These are phyloP conservation scores for Monilinia laxa DNA, from an alignment of 2,329 filamentous ascomycete species.

Conservation along the genomic window DNA sequence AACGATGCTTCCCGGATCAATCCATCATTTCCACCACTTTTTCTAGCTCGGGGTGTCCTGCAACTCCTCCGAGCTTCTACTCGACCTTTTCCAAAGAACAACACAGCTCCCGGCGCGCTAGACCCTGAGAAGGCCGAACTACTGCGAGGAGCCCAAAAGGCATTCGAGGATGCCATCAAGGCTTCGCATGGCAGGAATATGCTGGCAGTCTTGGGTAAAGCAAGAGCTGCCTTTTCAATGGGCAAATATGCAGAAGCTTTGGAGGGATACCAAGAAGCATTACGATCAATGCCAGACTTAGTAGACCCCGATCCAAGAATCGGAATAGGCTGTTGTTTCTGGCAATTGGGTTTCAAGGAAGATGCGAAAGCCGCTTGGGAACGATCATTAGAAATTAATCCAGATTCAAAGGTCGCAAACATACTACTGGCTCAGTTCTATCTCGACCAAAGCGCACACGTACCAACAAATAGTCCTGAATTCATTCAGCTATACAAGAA, in stretches of 20 bases:
- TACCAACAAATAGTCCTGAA: constrained; percentile 77
- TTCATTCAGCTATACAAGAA: constrained; percentile 86
- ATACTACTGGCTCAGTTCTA: constrained; percentile 89
- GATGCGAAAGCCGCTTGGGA: constrained; percentile 92
- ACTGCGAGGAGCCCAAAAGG: constrained; percentile 81
- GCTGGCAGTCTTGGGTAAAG: constrained; percentile 87
- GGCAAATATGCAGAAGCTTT: constrained; percentile 83
- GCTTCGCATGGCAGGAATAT: constrained; percentile 85
- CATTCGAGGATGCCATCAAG: constrained; percentile 89
- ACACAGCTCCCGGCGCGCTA: constrained; percentile 49
- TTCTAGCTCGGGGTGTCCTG: constrained; percentile 86
- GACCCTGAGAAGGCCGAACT: constrained; percentile 76
- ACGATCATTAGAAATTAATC: constrained; percentile 74
- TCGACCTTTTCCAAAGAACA: constrained; percentile 66
- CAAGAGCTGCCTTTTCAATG: constrained; percentile 81
- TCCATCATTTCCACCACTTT: constrained; percentile 86
- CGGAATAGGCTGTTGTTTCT: constrained; percentile 94
- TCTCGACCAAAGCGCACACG: constrained; percentile 79
- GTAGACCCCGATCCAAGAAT: constrained; percentile 93
- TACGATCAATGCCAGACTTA: constrained; percentile 82
- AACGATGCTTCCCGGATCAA: constrained; percentile 96
- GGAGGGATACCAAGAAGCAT: constrained; percentile 79
- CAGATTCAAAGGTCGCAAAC: constrained; percentile 84
- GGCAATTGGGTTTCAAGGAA: constrained; percentile 93
- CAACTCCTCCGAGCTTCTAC: constrained; percentile 85